Conservation (phyloP, 495 filamentous ascomycete species). For the Penicillium cinerascens region DNA sequence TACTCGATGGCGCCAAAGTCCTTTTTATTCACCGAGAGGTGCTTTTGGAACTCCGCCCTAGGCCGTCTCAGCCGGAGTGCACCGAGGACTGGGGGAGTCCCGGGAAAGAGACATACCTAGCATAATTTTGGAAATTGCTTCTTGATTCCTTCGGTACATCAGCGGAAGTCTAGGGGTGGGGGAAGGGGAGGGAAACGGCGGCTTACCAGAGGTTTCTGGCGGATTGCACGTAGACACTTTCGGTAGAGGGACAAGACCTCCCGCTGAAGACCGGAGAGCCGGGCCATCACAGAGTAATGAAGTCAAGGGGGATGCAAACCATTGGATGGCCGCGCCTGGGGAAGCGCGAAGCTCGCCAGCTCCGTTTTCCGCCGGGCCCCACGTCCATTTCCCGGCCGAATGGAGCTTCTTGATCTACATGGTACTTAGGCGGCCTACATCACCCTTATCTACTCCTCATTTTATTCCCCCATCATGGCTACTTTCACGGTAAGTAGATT, state of each 20-base stretch:
- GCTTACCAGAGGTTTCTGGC: slow-evolving; percentile 74
- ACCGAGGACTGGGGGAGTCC: slow-evolving; percentile 9
- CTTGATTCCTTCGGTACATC: slow-evolving; percentile 41
- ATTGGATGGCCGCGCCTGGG: slow-evolving; percentile 40
- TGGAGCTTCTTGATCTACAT: neutral
- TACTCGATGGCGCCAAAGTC: slow-evolving; percentile 89
- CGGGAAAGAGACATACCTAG: slow-evolving; percentile 42
- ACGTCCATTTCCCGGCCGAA: slow-evolving; percentile 23
- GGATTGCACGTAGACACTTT: slow-evolving; percentile 72
- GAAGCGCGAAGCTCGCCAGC: slow-evolving; percentile 5
- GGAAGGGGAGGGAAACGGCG: slow-evolving; percentile 7
- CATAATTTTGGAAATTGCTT: slow-evolving; percentile 53
- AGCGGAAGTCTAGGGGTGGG: slow-evolving; percentile 1
- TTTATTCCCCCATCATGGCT: slow-evolving; percentile 4
- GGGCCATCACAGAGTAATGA: slow-evolving; percentile 36
- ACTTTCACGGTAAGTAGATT: slow-evolving; percentile 7
- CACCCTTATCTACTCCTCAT: neutral
- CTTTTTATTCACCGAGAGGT: slow-evolving; percentile 70
- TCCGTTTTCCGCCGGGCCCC: slow-evolving; percentile 24
- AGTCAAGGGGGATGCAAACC: neutral
- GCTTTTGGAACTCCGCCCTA: slow-evolving; percentile 74
- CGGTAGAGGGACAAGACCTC: slow-evolving; percentile 86
- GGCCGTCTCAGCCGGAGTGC: slow-evolving; percentile 12
- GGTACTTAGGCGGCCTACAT: neutral
- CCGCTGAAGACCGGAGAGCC: slow-evolving; percentile 84